These are phyloP conservation scores for Nissolia schottii DNA, from an alignment of 306 rosid species.

Conservation along the genomic window DNA sequence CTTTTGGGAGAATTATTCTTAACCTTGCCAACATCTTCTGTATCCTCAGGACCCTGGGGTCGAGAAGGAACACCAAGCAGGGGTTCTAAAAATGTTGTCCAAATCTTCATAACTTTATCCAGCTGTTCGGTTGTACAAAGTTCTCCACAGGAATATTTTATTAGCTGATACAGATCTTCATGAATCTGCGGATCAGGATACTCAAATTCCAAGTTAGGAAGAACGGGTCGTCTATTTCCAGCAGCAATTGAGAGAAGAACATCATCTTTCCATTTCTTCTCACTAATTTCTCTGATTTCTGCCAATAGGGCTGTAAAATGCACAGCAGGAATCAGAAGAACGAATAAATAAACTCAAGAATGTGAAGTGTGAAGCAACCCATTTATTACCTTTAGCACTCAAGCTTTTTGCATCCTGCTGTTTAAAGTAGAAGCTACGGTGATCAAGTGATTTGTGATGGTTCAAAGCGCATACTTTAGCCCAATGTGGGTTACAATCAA, in stretches of 20 bases:
- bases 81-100: conserved; percentile 92
- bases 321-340: conserved; percentile 24
- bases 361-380: not conserved
- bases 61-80: conserved; percentile 80
- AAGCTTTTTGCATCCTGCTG: conserved; percentile 92
- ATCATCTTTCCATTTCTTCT: conserved; percentile 87
- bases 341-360: not conserved
- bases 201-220: conserved; percentile 85
- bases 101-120: conserved; percentile 90
- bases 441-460: conserved; percentile 97
- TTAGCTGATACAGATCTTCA: conserved; percentile 86
- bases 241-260: conserved; percentile 92
- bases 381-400: conserved; percentile 82
- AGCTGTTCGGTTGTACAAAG: conserved; percentile 86
- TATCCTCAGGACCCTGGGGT: conserved; percentile 76
- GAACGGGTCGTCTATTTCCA: conserved; percentile 76
- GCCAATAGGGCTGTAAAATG: conserved; percentile 71
- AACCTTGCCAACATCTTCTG: conserved; percentile 76
- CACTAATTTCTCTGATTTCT: conserved; percentile 94
- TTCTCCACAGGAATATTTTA: conserved; percentile 95
- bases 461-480: conserved; percentile 90
- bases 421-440: conserved; percentile 98
- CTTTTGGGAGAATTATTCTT: conserved; percentile 45
- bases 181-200: conserved; percentile 82
- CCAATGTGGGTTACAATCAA: conserved; percentile 90